phyloP scores from a whole-genome alignment of 768 basidiomycete genomes.

The Scleroderma bovista region DNA sequence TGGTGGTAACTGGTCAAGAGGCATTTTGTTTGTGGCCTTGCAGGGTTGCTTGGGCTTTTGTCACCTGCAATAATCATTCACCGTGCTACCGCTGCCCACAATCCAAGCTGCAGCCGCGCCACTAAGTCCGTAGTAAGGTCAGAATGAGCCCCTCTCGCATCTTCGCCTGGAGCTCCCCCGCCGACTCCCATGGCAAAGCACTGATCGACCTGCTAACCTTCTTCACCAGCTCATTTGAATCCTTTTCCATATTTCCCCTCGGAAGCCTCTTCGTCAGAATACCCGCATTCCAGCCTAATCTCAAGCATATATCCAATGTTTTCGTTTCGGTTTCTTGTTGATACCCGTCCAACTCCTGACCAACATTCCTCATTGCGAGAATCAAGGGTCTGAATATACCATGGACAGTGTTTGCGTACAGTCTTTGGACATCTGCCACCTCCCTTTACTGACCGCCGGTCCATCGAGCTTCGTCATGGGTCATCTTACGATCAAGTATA shows the following conservation, averaged over 20 bases:
- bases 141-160: slow-evolving; percentile 52
- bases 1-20: too few species aligned
- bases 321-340: slow-evolving; percentile 69
- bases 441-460: slow-evolving; percentile 2
- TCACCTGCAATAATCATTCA: too few species aligned
- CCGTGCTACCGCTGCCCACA: too few species aligned
- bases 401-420: slow-evolving; percentile 78
- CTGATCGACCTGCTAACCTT: neutral
- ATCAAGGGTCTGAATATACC: slow-evolving; percentile 72
- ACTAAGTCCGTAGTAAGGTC: too few species aligned
- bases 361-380: slow-evolving; percentile 53
- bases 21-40: too few species aligned
- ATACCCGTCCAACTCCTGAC: slow-evolving; percentile 70
- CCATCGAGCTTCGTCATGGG: slow-evolving; percentile 73
- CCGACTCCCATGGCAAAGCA: neutral
- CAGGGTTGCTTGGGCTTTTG: too few species aligned
- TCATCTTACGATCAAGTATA: slow-evolving; percentile 78
- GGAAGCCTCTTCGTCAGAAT: slow-evolving; percentile 84
- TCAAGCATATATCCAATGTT: slow-evolving; percentile 82
- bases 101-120: too few species aligned
- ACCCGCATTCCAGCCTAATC: slow-evolving; percentile 53
- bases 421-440: slow-evolving; percentile 17
- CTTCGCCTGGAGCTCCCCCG: slow-evolving; percentile 62
- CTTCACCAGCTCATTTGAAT: slow-evolving; percentile 70
- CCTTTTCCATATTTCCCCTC: slow-evolving; percentile 81